Evolutionary conservation across 2,329 filamentous ascomycete genomes (phyloP).

Genomic region (Colletotrichum shisoi): DNA sequence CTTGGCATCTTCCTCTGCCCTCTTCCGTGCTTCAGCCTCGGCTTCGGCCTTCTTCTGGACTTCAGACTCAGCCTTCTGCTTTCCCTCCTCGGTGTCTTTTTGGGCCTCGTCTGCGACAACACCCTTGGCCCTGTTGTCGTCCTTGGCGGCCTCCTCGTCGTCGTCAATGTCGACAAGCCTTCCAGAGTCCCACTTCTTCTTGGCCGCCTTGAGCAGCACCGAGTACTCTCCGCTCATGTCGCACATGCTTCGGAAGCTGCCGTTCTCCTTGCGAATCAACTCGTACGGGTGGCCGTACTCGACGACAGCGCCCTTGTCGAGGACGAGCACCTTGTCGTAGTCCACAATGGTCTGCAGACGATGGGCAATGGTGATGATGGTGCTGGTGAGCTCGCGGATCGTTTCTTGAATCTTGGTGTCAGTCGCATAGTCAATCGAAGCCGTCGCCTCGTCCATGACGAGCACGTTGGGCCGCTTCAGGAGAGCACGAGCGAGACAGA

Average conservation of each 20-base stretch:
- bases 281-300: slow-evolving; percentile 93
- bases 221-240: slow-evolving; percentile 69
- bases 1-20: slow-evolving; percentile 28
- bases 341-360: slow-evolving; percentile 95
- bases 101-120: slow-evolving; percentile 21
- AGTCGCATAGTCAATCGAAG: slow-evolving; percentile 95
- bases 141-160: slow-evolving; percentile 16
- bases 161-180: slow-evolving; percentile 48
- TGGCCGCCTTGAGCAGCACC: slow-evolving; percentile 60
- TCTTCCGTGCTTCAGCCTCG: slow-evolving; percentile 22
- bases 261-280: slow-evolving; percentile 74
- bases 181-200: slow-evolving; percentile 60
- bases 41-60: slow-evolving; percentile 12
- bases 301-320: slow-evolving; percentile 86
- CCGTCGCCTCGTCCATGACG: slow-evolving; percentile 99
- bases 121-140: slow-evolving; percentile 5
- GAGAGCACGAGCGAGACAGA: slow-evolving; percentile 91
- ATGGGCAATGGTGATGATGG: slow-evolving; percentile 96
- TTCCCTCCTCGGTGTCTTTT: slow-evolving; percentile 18
- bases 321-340: slow-evolving; percentile 94
- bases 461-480: slow-evolving; percentile 90
- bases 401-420: slow-evolving; percentile 97
- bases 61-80: slow-evolving; percentile 24
- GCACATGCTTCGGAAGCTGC: slow-evolving; percentile 70
- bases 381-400: slow-evolving; percentile 89